Evolutionary conservation across 805 yeast genomes (phyloP), one percentile per base, ranked within the genome.

Genomic region (Candida germanica): DNA sequence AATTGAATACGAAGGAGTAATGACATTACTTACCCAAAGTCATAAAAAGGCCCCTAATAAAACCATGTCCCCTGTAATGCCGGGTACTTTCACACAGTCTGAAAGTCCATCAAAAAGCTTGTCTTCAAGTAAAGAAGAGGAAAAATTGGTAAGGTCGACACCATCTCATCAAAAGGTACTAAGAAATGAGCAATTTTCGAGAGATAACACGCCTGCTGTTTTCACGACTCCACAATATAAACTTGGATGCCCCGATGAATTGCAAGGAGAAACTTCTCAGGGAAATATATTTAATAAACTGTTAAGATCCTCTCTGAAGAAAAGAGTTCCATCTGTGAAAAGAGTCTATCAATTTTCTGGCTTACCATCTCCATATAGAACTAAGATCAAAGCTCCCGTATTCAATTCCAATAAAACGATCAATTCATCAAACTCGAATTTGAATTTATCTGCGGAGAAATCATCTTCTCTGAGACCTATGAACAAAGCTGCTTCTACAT

Each of bases 1-100:
- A 16, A 67, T 85, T 28, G 95, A 87, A 54, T 73, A 80, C 49
- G 91, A 83, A 57, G 94, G 94, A n/a, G 91, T 86, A 1, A 54
- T 80, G 42, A 25, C 39, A 5, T 23, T 36, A 4, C 39, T 36
- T 15, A 21, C 36, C 5, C 40, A 36, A 18, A 36, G 43, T 7
- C 38, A 39, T 12, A 21, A 28, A 17, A 44, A 38, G 26, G 23
- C 31, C 9, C 10, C 29, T n/a, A 26, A 21, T 19, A 31, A 31
- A 7, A 13, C 20, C 6, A 16, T 26, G 26, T 36, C 35, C 13
- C 42, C 38, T 17, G 22, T 33, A 4, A 43, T 43, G 47, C 47
- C 48, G 3, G 44, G 44, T 9, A 37, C 44, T 8, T 44, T 42
- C 25, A 36, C 39, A 2, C 24, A 19, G 28, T 36, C 26, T 27